Conservation (phyloP, 129 eudicot genomes). For the Arctium lappa region DNA sequence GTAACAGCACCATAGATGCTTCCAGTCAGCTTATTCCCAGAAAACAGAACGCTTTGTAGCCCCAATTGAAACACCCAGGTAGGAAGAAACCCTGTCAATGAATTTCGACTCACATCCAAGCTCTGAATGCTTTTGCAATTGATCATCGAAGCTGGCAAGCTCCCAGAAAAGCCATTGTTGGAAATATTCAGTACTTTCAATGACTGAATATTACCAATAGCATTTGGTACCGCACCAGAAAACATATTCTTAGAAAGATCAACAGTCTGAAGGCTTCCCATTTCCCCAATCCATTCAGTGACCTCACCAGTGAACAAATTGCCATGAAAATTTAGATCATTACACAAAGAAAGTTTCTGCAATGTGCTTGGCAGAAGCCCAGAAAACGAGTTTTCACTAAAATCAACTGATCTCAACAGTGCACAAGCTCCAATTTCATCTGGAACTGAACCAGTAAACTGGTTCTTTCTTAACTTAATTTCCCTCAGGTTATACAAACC, state of each 20-base stretch:
- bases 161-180: constrained; percentile 55
- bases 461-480: constrained; percentile 49
- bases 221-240: constrained; percentile 56
- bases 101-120: constrained; percentile 64
- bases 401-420: constrained; percentile 66
- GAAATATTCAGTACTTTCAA: constrained; percentile 62
- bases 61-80: constrained; percentile 71
- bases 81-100: constrained; percentile 66
- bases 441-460: constrained; percentile 61
- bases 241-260: constrained; percentile 70
- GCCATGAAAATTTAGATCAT: constrained; percentile 34
- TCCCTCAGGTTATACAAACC: constrained; percentile 61
- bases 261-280: constrained; percentile 64
- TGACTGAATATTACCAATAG: constrained; percentile 65
- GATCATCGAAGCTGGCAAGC: constrained; percentile 64
- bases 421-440: constrained; percentile 70
- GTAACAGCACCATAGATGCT: constrained; percentile 40
- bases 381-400: constrained; percentile 63
- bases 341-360: constrained; percentile 65
- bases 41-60: constrained; percentile 47
- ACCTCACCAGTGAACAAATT: constrained; percentile 58
- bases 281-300: constrained; percentile 73
- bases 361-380: constrained; percentile 63
- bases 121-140: constrained; percentile 56
- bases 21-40: constrained; percentile 66